Evolutionary conservation across 768 basidiomycete species (phyloP).

Genomic region (Tricholoma hemisulphureum): DNA sequence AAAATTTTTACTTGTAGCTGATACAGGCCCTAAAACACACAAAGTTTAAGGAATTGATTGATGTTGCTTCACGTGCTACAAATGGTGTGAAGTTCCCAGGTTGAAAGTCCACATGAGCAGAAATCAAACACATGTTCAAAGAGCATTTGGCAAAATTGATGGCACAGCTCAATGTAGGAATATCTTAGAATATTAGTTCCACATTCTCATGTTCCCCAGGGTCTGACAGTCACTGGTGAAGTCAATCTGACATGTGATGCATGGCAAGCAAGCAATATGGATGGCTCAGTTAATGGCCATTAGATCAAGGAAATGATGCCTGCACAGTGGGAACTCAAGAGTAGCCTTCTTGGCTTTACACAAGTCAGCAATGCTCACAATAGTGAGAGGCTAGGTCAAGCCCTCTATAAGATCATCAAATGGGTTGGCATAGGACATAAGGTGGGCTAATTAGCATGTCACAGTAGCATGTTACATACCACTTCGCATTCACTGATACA

Average conservation of each 20-base stretch:
- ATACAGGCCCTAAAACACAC: constrained; percentile 33
- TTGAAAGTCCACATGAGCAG: constrained; percentile 21
- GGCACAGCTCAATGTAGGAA: background rate
- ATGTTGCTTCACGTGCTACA: constrained; percentile 35
- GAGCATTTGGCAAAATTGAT: constrained; percentile 10
- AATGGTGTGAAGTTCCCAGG: constrained; percentile 36
- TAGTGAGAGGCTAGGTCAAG: constrained; percentile 31
- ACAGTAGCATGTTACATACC: constrained; percentile 1
- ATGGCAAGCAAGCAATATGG: too few species aligned
- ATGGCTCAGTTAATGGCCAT: too few species aligned
- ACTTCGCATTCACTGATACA: background rate
- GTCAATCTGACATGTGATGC: constrained; percentile 38
- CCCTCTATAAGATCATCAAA: constrained; percentile 24
- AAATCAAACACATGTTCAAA: constrained; percentile 31
- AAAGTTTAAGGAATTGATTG: constrained; percentile 34
- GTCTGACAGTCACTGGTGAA: background rate
- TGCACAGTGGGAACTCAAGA: too few species aligned
- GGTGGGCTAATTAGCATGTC: constrained; percentile 24
- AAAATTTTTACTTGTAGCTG: too few species aligned
- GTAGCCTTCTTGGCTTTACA: constrained; percentile 35
- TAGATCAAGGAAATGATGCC: too few species aligned
- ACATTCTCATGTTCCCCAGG: background rate
- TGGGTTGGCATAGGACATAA: constrained; percentile 28
- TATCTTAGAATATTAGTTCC: constrained; percentile 1
- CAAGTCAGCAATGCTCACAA: constrained; percentile 35